Conservation (phyloP, 345 rosid genomes). For the Gossypium bickii region DNA sequence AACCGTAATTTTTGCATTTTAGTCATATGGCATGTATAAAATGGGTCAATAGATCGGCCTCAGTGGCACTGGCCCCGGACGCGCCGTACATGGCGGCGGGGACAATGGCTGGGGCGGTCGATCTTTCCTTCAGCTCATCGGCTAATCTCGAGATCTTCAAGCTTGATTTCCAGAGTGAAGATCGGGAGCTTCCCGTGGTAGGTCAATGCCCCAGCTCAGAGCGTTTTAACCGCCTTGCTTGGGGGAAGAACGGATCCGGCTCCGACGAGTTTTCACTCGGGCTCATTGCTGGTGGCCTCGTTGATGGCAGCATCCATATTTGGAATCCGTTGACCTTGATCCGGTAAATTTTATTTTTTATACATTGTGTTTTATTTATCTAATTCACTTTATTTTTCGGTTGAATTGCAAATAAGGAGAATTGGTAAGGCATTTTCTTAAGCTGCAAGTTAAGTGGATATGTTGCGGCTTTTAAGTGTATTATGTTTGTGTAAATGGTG, state of each 20-base stretch:
- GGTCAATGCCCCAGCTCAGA: constrained; percentile 89
- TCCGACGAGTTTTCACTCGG: constrained; percentile 77
- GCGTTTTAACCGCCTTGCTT: constrained; percentile 88
- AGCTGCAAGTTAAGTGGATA: neutral
- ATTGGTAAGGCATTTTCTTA: neutral
- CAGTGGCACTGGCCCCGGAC: constrained; percentile 89
- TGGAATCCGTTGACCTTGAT: constrained; percentile 84
- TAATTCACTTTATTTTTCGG: constrained; percentile 6
- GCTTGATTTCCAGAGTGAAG: constrained; percentile 91
- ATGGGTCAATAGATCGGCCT: constrained; percentile 84
- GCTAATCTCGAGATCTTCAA: constrained; percentile 91
- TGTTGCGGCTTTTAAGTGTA: neutral
- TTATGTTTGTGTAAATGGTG: too few relatives aligned
- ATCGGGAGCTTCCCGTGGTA: constrained; percentile 65
- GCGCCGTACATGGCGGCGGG: constrained; percentile 98
- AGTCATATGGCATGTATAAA: constrained; percentile 78
- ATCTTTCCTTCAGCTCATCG: constrained; percentile 86
- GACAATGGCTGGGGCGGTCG: constrained; percentile 99
- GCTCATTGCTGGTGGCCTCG: constrained; percentile 90
- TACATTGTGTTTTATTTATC: neutral
- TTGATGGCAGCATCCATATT: constrained; percentile 78
- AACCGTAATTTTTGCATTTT: neutral
- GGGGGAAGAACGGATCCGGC: constrained; percentile 88
- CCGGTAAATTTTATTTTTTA: constrained; percentile 38
- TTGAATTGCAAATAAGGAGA: constrained; percentile 9